Evolutionary conservation across 2,329 filamentous ascomycete species (phyloP), one percentile per base, ranked within the genome.

Genomic region (Endoconidiophora polonica): DNA sequence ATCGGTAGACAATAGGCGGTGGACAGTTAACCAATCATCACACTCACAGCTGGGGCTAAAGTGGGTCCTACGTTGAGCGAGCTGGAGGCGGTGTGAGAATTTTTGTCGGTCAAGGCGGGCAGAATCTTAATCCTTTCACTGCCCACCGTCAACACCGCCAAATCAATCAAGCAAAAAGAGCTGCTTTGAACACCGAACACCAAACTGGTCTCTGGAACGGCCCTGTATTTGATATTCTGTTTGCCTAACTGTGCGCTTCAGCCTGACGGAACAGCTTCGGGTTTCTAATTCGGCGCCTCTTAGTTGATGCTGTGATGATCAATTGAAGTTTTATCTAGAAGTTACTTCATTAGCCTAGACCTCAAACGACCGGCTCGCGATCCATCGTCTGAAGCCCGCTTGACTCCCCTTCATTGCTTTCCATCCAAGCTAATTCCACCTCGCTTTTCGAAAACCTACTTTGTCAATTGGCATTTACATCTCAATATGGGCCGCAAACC

Each of bases 401-500:
- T 10, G 7, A 33, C 26, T 33, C 26, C 26, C 26, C 7, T 33
- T 10, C 26, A 33, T 10, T 33, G 26, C 5, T 5, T 10, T 33
- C 26, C 3, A 33, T 10, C 12, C 7, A 33, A 33, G 26, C 26
- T 10, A 33, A 33, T 33, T 10, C 6, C 26, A 33, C 12, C 7
- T 33, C 12, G 2, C 4, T 1, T 33, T 33, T 33, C 24, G 5
- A 9, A 29, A 29, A 29, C 9, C 24, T 29, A 10, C 26, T 40
- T 40, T 40, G 5, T 6, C 20, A 14, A 22, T 44, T 20, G 22
- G 20, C n/a, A 44, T 26, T 9, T n/a, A 26, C 24, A n/a, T 10
- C 26, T 22, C 44, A 44, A 61, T 58, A 90, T 90, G 86, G 86
- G 86, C 62, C 77, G 86, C 61, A 81, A 82, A 66, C 86, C 85